A percentile compares a stretch with the other conserved stretches of the same genome.
phyloP scores from a whole-genome alignment of 2,329 filamentous ascomycete genomes.

The Huntiella savannae region DNA sequence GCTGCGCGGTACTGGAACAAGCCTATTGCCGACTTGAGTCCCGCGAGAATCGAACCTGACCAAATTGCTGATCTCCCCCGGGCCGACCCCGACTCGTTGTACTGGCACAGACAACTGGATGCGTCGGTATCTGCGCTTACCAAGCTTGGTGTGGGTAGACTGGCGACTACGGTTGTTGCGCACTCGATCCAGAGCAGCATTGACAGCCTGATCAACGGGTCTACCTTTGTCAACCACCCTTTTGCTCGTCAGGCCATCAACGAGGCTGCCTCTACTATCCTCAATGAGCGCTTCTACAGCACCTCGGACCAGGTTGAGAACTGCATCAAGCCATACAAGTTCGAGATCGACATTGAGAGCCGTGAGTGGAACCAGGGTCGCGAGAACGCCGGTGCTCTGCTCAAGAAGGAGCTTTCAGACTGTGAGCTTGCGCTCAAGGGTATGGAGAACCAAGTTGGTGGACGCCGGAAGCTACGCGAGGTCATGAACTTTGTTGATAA shows the following conservation, averaged over 20 bases:
- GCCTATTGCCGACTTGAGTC: slow-evolving; percentile 66
- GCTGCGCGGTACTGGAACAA: slow-evolving; percentile 96
- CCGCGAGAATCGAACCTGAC: slow-evolving; percentile 47
- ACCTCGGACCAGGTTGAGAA: slow-evolving; percentile 97
- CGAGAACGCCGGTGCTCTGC: slow-evolving; percentile 58
- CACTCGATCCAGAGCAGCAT: slow-evolving; percentile 73
- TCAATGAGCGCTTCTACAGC: slow-evolving; percentile 89
- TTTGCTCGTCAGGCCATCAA: slow-evolving; percentile 86
- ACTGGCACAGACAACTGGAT: slow-evolving; percentile 90
- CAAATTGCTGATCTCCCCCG: slow-evolving; percentile 62
- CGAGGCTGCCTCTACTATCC: slow-evolving; percentile 71
- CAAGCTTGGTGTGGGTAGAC: slow-evolving; percentile 77
- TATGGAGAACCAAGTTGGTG: slow-evolving; percentile 61
- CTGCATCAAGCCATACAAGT: slow-evolving; percentile 98
- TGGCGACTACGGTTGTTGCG: slow-evolving; percentile 82
- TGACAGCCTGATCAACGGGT: slow-evolving; percentile 56
- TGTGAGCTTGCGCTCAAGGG: slow-evolving; percentile 61
- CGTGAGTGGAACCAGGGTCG: slow-evolving; percentile 72
- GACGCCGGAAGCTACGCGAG: slow-evolving; percentile 68
- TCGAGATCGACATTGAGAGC: slow-evolving; percentile 86
- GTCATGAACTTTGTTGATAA: slow-evolving; percentile 84
- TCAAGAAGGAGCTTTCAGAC: slow-evolving; percentile 75
- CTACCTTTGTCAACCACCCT: slow-evolving; percentile 75
- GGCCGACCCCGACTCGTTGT: slow-evolving; percentile 64
- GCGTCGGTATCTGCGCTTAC: slow-evolving; percentile 79